phyloP scores from a whole-genome alignment of 2,329 filamentous ascomycete genomes.

The Ceratocystiopsis sp. region DNA sequence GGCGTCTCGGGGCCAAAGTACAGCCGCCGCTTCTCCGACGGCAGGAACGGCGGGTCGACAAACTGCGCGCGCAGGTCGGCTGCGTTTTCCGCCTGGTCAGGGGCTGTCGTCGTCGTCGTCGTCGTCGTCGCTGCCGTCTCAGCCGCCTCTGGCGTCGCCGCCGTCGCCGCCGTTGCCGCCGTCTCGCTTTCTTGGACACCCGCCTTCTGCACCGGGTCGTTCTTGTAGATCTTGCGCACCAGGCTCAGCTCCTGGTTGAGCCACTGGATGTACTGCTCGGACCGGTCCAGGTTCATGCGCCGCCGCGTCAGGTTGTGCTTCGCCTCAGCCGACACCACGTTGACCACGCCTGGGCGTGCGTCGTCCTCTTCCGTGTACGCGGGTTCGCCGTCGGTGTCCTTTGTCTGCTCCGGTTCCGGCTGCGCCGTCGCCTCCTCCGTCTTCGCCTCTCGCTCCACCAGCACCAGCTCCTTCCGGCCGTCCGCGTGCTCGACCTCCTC shows the following conservation, averaged over 20 bases:
- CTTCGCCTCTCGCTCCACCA: conserved; percentile 28
- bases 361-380: conserved; percentile 24
- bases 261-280: conserved; percentile 65
- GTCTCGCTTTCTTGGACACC: not conserved
- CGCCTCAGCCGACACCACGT: conserved; percentile 49
- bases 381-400: conserved; percentile 4
- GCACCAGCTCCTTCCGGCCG: conserved; percentile 64
- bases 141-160: conserved; percentile 6
- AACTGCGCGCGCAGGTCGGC: conserved; percentile 61
- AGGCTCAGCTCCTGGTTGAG: conserved; percentile 46
- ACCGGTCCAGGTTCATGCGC: conserved; percentile 50
- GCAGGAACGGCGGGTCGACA: conserved; percentile 69
- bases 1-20: conserved; percentile 94
- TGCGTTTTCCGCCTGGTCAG: conserved; percentile 18
- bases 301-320: conserved; percentile 64
- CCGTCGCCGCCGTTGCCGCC: not conserved
- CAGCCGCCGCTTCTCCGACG: conserved; percentile 82
- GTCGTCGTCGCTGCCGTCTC: conserved; percentile 8
- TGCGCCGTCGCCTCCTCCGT: conserved; percentile 11
- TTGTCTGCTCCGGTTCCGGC: conserved; percentile 12
- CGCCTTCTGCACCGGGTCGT: conserved; percentile 11
- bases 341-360: conserved; percentile 51
- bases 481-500: conserved; percentile 62
- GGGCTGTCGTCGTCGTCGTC: conserved; percentile 12
- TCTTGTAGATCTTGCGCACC: conserved; percentile 29